These are phyloP conservation scores for Neofusicoccum laricinum DNA, from an alignment of 2,329 filamentous ascomycete genomes.

Conservation along the genomic window DNA sequence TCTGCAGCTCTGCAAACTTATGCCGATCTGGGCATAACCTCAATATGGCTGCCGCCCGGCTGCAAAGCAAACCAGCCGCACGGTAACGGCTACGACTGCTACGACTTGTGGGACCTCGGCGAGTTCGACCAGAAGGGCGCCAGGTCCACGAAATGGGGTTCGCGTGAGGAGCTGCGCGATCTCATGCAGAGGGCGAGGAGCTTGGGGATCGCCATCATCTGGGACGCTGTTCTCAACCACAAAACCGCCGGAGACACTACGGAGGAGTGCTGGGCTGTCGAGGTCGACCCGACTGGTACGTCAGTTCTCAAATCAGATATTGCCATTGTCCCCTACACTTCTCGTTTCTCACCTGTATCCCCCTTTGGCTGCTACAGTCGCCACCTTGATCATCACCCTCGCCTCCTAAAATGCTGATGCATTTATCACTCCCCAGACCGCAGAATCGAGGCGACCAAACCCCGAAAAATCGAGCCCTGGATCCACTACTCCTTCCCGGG, in stretches of 20 bases:
- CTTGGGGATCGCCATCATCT: slow-evolving; percentile 58
- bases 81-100: slow-evolving; percentile 62
- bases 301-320: not conserved
- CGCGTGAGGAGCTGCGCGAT: slow-evolving; percentile 59
- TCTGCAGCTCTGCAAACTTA: slow-evolving; percentile 51
- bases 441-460: slow-evolving; percentile 51
- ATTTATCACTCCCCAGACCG: slow-evolving; percentile 44
- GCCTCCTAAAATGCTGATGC: no score
- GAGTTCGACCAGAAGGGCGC: slow-evolving; percentile 72
- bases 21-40: slow-evolving; percentile 55
- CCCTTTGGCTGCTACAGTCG: no score
- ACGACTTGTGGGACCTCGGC: slow-evolving; percentile 68
- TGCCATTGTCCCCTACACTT: not conserved
- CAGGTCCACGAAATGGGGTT: slow-evolving; percentile 66
- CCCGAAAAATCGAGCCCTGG: slow-evolving; percentile 66
- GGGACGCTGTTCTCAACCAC: slow-evolving; percentile 71
- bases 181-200: slow-evolving; percentile 53
- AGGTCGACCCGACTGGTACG: slow-evolving; percentile 52
- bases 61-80: slow-evolving; percentile 63
- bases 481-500: slow-evolving; percentile 64
- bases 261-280: slow-evolving; percentile 61
- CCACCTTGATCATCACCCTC: no score
- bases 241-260: slow-evolving; percentile 66
- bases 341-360: not conserved
- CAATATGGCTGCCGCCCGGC: slow-evolving; percentile 64